Percentiles rank a stretch among this genome's conserved stretches.
phyloP scores from a whole-genome alignment of 2,329 filamentous ascomycete species.

The Emergomyces orientalis region DNA sequence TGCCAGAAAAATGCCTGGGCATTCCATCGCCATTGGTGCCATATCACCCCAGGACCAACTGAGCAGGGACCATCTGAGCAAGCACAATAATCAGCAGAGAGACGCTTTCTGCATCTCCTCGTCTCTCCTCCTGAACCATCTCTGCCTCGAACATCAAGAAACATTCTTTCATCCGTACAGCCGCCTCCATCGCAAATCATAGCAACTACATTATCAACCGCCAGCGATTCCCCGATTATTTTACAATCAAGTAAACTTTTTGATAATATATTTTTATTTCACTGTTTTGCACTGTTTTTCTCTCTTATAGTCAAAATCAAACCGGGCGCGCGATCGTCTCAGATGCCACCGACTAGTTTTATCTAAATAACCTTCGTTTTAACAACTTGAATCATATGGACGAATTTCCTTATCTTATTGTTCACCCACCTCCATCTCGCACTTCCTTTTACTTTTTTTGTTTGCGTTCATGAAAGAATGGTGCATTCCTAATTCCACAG shows the following conservation, averaged over 20 bases:
- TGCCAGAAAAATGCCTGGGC: slow-evolving; percentile 99
- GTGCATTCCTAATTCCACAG: not conserved
- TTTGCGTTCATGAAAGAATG: not conserved
- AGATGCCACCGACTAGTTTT: not conserved
- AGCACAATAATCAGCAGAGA: not conserved
- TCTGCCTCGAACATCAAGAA: not conserved
- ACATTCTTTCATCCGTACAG: not conserved
- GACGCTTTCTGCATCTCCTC: not conserved
- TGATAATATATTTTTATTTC: not conserved
- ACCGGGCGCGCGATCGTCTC: not conserved
- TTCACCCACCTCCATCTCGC: not conserved
- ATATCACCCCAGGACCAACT: slow-evolving; percentile 24
- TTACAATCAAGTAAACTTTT: not conserved
- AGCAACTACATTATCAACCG: not conserved
- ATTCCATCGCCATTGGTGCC: slow-evolving; percentile 95
- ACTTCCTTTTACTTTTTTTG: not conserved
- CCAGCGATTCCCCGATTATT: slow-evolving; percentile 1
- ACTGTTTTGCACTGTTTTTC: not conserved
- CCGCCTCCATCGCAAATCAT: not conserved
- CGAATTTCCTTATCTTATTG: not conserved
- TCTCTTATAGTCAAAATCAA: not conserved
- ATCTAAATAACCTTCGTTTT: not conserved
- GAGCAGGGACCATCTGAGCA: not conserved
- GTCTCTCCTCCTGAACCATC: too few relatives aligned
- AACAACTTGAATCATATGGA: not conserved